Percentiles rank a stretch among this genome's conserved stretches.
Conservation (phyloP, 2,329 filamentous ascomycete genomes). For the Penicillium hesseltinei region DNA sequence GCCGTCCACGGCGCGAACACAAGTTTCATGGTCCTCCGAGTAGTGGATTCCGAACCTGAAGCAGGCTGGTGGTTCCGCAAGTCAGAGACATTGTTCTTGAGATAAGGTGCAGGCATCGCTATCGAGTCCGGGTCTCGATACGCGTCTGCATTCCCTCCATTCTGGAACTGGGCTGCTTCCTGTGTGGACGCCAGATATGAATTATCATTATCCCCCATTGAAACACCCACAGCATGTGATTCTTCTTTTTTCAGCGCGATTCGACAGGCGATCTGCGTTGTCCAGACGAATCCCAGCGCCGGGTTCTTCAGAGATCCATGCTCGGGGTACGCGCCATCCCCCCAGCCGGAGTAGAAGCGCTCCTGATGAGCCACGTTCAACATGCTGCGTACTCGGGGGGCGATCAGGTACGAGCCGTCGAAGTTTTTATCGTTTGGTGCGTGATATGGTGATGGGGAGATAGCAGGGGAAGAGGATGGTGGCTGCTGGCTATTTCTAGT, state of each 20-base stretch:
- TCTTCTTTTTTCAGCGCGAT: constrained; percentile 76
- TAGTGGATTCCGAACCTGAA: constrained; percentile 13
- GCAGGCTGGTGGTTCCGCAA: neutral
- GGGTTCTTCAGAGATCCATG: constrained; percentile 68
- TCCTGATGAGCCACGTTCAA: constrained; percentile 80
- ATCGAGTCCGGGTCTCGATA: constrained; percentile 2
- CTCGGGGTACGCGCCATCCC: constrained; percentile 56
- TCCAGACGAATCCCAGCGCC: constrained; percentile 83
- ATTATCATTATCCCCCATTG: constrained; percentile 1
- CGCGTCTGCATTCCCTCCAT: neutral
- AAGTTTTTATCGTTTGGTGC: constrained; percentile 30
- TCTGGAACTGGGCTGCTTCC: neutral
- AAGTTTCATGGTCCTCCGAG: constrained; percentile 78
- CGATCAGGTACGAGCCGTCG: constrained; percentile 39
- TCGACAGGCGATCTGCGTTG: constrained; percentile 79
- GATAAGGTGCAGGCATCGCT: constrained; percentile 3
- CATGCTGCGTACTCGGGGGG: constrained; percentile 48
- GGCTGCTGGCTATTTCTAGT: neutral
- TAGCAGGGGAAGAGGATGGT: constrained; percentile 24
- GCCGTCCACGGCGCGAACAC: constrained; percentile 80
- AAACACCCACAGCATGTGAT: constrained; percentile 38
- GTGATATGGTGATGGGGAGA: constrained; percentile 30
- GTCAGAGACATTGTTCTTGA: neutral
- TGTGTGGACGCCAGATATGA: constrained; percentile 5
- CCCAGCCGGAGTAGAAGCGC: constrained; percentile 94